phyloP scores from a whole-genome alignment of 2,329 filamentous ascomycete species.

The Helminthosporium solani region DNA sequence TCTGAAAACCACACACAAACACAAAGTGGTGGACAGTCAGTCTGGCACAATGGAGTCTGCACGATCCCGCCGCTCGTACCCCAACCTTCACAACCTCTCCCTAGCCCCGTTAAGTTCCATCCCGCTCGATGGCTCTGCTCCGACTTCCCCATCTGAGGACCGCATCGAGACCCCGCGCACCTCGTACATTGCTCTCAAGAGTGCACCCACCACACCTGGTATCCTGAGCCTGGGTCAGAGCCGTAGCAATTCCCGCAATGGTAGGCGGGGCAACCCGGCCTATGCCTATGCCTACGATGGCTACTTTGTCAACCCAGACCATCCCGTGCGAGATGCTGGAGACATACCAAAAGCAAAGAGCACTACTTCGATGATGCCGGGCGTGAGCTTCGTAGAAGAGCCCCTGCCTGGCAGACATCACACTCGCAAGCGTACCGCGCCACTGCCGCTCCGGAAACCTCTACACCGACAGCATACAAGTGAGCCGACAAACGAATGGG shows the following conservation, averaged over 20 bases:
- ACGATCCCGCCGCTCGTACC: constrained; percentile 55
- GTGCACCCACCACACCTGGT: constrained; percentile 51
- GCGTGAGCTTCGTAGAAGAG: constrained; percentile 30
- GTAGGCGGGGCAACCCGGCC: constrained; percentile 29
- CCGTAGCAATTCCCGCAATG: constrained; percentile 39
- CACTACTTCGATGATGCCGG: constrained; percentile 43
- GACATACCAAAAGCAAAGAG: constrained; percentile 51
- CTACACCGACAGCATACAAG: constrained; percentile 32
- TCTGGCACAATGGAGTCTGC: constrained; percentile 30
- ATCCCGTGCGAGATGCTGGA: constrained; percentile 25
- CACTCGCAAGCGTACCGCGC: constrained; percentile 32
- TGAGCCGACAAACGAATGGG: constrained; percentile 54
- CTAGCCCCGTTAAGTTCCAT: constrained; percentile 60
- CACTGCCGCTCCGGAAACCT: constrained; percentile 27
- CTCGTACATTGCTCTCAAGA: constrained; percentile 52
- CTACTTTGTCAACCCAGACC: constrained; percentile 32
- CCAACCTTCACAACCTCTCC: constrained; percentile 60
- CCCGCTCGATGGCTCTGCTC: constrained; percentile 49
- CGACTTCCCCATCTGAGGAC: constrained; percentile 33
- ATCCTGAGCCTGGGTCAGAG: constrained; percentile 47
- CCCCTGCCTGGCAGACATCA: constrained; percentile 21
- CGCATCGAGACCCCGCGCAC: constrained; percentile 34
- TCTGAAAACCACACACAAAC: too few relatives aligned
- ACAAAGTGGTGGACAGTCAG: too few relatives aligned
- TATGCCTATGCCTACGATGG: constrained; percentile 37